These are phyloP conservation scores for Kickxella alabastrina DNA, from an alignment of 192 early-diverging fungal genomes.

Conservation along the genomic window DNA sequence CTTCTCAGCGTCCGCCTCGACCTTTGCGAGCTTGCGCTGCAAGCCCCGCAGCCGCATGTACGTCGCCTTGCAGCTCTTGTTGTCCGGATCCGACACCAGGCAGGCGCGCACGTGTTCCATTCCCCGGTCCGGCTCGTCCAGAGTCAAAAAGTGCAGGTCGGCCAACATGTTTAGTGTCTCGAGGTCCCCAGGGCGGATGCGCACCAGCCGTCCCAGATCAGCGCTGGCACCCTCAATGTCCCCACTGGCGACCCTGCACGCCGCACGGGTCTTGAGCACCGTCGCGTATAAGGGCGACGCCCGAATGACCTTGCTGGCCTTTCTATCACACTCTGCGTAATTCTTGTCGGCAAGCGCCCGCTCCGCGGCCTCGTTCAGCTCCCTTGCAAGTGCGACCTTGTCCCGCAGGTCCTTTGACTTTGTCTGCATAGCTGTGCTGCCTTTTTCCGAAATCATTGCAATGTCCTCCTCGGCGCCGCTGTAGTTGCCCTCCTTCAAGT, in stretches of 20 bases:
- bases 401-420: constrained; percentile 32
- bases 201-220: constrained; percentile 73
- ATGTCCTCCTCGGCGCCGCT: constrained; percentile 61
- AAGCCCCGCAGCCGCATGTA: constrained; percentile 71
- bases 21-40: constrained; percentile 64
- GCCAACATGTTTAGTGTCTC: constrained; percentile 62
- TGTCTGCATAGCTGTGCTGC: constrained; percentile 10
- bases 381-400: constrained; percentile 48
- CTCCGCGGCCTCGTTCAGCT: constrained; percentile 35
- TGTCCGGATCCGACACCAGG: constrained; percentile 84
- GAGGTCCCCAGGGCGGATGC: constrained; percentile 65
- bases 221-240: constrained; percentile 84
- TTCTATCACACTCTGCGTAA: constrained; percentile 55
- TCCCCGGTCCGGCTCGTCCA: constrained; percentile 70
- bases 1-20: constrained; percentile 55
- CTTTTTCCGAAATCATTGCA: constrained; percentile 4
- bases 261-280: constrained; percentile 63
- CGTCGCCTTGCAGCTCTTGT: constrained; percentile 78
- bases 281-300: constrained; percentile 55
- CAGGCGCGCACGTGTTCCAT: constrained; percentile 77
- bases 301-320: constrained; percentile 53
- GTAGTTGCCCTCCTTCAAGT: constrained; percentile 66
- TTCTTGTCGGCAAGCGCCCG: constrained; percentile 41
- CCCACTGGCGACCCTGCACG: constrained; percentile 67
- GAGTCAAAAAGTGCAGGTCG: constrained; percentile 62